A percentile compares a stretch with the other conserved stretches of the same genome.
Conservation (phyloP, 2,329 filamentous ascomycete genomes). For the Penicillium freii region DNA sequence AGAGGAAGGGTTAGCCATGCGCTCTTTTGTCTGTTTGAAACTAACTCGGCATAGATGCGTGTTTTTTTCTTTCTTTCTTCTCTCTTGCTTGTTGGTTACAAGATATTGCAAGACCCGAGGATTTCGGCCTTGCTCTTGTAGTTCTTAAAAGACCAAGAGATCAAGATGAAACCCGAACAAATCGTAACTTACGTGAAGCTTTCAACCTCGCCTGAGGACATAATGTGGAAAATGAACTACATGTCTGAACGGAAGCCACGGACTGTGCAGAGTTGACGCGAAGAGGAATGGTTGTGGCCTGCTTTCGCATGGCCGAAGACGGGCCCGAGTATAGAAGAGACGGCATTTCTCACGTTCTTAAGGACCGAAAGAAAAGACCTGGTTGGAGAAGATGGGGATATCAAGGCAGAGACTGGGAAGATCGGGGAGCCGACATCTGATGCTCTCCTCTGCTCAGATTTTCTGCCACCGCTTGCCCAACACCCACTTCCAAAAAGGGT, state of each 20-base stretch:
- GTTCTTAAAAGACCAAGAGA: background rate
- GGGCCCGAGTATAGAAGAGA: constrained; percentile 33
- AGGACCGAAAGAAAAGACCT: constrained; percentile 5
- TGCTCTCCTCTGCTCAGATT: constrained; percentile 22
- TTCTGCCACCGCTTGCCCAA: constrained; percentile 26
- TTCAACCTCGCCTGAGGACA: constrained; percentile 28
- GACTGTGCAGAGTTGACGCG: constrained; percentile 27
- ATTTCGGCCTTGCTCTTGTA: background rate
- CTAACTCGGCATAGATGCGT: background rate
- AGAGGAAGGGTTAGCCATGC: constrained; percentile 10
- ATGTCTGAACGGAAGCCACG: constrained; percentile 31
- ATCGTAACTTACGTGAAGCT: constrained; percentile 31
- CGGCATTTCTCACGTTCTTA: constrained; percentile 27
- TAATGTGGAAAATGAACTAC: constrained; percentile 32
- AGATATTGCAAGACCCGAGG: background rate
- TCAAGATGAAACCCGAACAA: background rate
- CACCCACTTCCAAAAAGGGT: constrained; percentile 20
- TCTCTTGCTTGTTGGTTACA: constrained; percentile 1
- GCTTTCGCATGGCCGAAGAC: constrained; percentile 37
- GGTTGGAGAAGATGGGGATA: constrained; percentile 8
- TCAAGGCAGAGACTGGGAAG: constrained; percentile 1
- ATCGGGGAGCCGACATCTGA: constrained; percentile 9
- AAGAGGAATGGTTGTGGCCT: constrained; percentile 31
- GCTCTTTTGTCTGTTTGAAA: background rate
- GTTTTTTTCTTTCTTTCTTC: background rate